phyloP scores from a whole-genome alignment of 2,329 filamentous ascomycete genomes.

The Eurotiales sp. region DNA sequence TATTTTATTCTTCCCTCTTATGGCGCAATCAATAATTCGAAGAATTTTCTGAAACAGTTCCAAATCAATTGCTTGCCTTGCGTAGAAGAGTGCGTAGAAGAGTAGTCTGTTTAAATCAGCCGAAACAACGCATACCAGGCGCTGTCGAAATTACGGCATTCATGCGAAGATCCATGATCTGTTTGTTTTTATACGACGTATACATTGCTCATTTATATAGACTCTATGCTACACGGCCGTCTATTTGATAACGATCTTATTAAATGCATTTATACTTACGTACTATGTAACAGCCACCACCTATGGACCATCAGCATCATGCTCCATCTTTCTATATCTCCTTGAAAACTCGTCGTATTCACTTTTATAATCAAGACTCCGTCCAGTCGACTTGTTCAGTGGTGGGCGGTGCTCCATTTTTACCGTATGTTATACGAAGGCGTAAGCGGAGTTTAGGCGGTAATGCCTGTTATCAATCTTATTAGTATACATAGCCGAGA shows the following conservation, averaged over 20 bases:
- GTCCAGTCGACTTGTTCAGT: constrained; percentile 97
- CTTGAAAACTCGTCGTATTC: background rate
- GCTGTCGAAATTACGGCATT: too few species aligned
- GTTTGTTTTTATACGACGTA: too few species aligned
- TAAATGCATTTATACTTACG: constrained; percentile 9
- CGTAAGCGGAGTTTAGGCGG: constrained; percentile 70
- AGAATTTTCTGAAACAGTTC: constrained; percentile 28
- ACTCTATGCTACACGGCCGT: too few species aligned
- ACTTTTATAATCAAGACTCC: constrained; percentile 55
- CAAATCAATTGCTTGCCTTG: background rate
- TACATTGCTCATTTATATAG: too few species aligned
- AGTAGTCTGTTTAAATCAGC: too few species aligned
- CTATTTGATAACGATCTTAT: background rate
- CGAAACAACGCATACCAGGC: too few species aligned
- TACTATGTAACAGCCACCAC: constrained; percentile 1
- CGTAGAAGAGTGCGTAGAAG: too few species aligned
- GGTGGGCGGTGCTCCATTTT: constrained; percentile 65
- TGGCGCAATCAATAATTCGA: constrained; percentile 32
- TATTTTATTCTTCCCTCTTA: constrained; percentile 7
- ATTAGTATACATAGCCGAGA: background rate
- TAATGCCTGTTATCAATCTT: constrained; percentile 55
- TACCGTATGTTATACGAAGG: constrained; percentile 76
- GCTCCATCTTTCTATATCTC: background rate
- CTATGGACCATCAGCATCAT: background rate
- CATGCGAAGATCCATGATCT: too few species aligned